Percentiles rank a stretch among this genome's conserved stretches.
Evolutionary conservation across 1,284 basidiomycete genomes (phyloP).

Genomic region (Ustilago vetiveriae): DNA sequence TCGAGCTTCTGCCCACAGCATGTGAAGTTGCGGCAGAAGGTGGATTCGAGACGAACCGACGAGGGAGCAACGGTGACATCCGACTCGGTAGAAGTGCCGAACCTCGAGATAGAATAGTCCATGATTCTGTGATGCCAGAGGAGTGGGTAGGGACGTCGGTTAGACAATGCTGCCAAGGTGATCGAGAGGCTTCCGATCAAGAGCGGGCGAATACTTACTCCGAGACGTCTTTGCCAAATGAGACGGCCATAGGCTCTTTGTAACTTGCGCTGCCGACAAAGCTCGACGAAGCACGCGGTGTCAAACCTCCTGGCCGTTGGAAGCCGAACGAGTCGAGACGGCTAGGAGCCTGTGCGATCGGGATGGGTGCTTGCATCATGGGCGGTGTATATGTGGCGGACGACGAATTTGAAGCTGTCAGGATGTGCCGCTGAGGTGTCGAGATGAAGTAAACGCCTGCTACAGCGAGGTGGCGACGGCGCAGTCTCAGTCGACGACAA

Average conservation of each 20-base stretch:
- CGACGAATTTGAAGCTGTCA: no score
- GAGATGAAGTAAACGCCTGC: background rate
- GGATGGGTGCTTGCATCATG: constrained; percentile 52
- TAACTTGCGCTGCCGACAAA: constrained; percentile 57
- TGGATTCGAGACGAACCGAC: constrained; percentile 61
- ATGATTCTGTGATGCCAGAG: constrained; percentile 47
- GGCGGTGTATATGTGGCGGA: constrained; percentile 8
- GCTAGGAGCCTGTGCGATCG: constrained; percentile 36
- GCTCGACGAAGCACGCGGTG: constrained; percentile 43
- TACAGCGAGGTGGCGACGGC: background rate
- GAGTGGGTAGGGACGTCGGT: no score
- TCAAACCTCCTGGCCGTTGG: constrained; percentile 45
- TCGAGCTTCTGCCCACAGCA: constrained; percentile 64
- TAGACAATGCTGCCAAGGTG: no score
- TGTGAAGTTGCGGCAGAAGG: constrained; percentile 66
- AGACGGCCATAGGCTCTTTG: constrained; percentile 62
- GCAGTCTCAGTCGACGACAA: background rate
- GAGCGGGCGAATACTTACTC: constrained; percentile 50
- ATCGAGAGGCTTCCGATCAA: no score
- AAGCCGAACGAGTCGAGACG: constrained; percentile 44
- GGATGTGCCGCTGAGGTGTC: constrained; percentile 1
- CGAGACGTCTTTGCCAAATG: constrained; percentile 63
- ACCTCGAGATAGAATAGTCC: constrained; percentile 63
- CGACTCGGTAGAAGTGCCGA: constrained; percentile 62
- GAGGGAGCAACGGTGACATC: constrained; percentile 63